These are phyloP conservation scores for Spergularia marina DNA, from an alignment of 148 eudicot species.

Conservation along the genomic window DNA sequence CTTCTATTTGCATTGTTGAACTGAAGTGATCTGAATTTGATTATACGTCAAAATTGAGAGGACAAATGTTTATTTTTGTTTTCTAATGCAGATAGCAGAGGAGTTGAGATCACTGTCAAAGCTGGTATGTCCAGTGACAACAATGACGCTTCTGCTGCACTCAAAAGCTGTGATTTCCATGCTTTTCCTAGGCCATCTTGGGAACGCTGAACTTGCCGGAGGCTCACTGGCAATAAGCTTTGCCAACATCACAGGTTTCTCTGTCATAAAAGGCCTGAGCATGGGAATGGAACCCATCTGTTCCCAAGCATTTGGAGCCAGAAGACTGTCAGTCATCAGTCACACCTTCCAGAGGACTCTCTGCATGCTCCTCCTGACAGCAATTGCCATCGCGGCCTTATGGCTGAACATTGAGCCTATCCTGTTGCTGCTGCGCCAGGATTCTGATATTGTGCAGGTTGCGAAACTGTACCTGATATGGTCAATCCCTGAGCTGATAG, in stretches of 20 bases:
- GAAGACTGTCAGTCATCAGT: conserved; percentile 48
- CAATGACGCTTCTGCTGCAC: conserved; percentile 51
- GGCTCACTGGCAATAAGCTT: conserved; percentile 83
- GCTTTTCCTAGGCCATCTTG: conserved; percentile 79
- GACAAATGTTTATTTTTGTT: no score
- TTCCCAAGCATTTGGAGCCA: conserved; percentile 88
- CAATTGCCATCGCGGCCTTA: conserved; percentile 50
- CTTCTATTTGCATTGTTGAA: no score
- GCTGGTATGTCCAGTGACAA: conserved; percentile 53
- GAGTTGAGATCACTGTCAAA: conserved; percentile 54
- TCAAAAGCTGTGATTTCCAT: conserved; percentile 77
- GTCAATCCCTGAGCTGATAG: conserved; percentile 68
- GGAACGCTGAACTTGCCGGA: conserved; percentile 67
- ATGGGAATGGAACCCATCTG: conserved; percentile 96
- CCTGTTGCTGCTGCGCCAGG: conserved; percentile 58
- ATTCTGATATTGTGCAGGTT: conserved; percentile 49
- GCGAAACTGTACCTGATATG: conserved; percentile 62
- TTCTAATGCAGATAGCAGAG: conserved; percentile 48
- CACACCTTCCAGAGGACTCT: conserved; percentile 69
- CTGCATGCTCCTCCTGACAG: conserved; percentile 49
- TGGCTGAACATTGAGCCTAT: conserved; percentile 79
- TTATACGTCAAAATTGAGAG: no score
- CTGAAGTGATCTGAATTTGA: no score
- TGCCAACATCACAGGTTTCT: conserved; percentile 79
- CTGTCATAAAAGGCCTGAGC: conserved; percentile 84